These are phyloP conservation scores for Escallonia herrerae DNA, from an alignment of 129 eudicot species.

Conservation along the genomic window DNA sequence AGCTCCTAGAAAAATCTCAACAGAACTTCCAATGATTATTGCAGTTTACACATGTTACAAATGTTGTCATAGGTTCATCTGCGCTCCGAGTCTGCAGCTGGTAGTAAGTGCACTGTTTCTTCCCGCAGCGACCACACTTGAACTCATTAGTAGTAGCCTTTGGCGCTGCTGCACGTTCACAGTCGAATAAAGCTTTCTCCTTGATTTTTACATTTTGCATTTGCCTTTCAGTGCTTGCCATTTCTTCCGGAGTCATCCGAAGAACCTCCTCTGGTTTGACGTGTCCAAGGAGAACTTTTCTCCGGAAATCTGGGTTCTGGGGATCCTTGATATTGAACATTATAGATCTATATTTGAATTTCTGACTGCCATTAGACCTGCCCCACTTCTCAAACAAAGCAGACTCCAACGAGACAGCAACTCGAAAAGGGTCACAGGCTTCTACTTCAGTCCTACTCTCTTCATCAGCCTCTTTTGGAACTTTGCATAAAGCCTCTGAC, in stretches of 20 bases:
- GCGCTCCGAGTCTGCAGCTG: constrained; percentile 96
- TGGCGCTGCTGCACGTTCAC: constrained; percentile 65
- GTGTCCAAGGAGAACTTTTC: constrained; percentile 69
- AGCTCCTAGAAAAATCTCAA: constrained; percentile 12
- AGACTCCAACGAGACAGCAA: constrained; percentile 74
- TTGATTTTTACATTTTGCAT: constrained; percentile 49
- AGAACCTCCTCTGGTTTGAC: constrained; percentile 45
- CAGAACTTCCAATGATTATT: constrained; percentile 88
- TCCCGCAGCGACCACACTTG: constrained; percentile 70
- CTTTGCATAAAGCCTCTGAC: constrained; percentile 68
- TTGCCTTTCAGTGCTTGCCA: constrained; percentile 80
- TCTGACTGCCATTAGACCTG: constrained; percentile 61
- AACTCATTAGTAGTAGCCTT: constrained; percentile 76
- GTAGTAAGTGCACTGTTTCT: constrained; percentile 65
- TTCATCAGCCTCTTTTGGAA: constrained; percentile 56
- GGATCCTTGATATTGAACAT: constrained; percentile 76
- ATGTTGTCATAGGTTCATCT: constrained; percentile 95
- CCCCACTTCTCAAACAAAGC: constrained; percentile 94
- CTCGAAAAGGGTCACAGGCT: constrained; percentile 62
- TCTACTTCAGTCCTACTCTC: constrained; percentile 40
- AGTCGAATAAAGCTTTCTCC: constrained; percentile 71
- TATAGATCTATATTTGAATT: constrained; percentile 64
- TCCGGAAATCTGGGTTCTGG: constrained; percentile 83
- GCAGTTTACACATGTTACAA: constrained; percentile 86
- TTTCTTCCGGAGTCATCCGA: constrained; percentile 72